Percentiles rank a stretch among this genome's conserved stretches.
Evolutionary conservation across 768 basidiomycete genomes (phyloP).

Genomic region (Boletus speciosus): DNA sequence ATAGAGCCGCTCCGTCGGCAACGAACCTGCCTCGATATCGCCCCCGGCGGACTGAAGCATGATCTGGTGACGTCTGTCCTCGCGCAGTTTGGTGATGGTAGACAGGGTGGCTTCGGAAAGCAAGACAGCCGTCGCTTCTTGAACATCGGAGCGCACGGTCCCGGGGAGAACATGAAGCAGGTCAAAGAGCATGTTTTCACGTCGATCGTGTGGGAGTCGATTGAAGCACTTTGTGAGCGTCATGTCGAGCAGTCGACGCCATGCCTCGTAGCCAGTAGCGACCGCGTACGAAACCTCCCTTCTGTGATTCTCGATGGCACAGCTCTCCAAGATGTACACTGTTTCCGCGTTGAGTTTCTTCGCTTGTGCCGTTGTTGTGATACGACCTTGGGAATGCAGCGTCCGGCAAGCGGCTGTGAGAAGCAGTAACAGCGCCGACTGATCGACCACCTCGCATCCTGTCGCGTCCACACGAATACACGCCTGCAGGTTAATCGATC

Average conservation of each 20-base stretch:
- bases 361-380: conserved; percentile 58
- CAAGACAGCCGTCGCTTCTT: conserved; percentile 73
- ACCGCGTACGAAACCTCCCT: conserved; percentile 74
- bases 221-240: conserved; percentile 84
- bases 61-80: conserved; percentile 70
- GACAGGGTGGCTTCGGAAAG: conserved; percentile 81
- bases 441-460: conserved; percentile 83
- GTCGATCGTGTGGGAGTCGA: conserved; percentile 72
- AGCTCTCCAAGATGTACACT: conserved; percentile 75
- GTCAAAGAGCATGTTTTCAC: conserved; percentile 89
- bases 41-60: conserved; percentile 63
- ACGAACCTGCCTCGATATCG: conserved; percentile 58
- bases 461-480: conserved; percentile 65
- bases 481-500: conserved; percentile 60
- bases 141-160: conserved; percentile 60
- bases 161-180: conserved; percentile 80
- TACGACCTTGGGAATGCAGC: conserved; percentile 63
- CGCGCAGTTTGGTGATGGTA: conserved; percentile 82
- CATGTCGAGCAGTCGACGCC: conserved; percentile 83
- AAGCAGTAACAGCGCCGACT: conserved; percentile 65
- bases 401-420: conserved; percentile 56
- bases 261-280: conserved; percentile 70
- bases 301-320: conserved; percentile 84
- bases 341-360: conserved; percentile 70
- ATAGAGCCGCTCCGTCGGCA: conserved; percentile 79